phyloP scores from a whole-genome alignment of 1,284 basidiomycete genomes.

The Mycosarcoma mackinlayi region DNA sequence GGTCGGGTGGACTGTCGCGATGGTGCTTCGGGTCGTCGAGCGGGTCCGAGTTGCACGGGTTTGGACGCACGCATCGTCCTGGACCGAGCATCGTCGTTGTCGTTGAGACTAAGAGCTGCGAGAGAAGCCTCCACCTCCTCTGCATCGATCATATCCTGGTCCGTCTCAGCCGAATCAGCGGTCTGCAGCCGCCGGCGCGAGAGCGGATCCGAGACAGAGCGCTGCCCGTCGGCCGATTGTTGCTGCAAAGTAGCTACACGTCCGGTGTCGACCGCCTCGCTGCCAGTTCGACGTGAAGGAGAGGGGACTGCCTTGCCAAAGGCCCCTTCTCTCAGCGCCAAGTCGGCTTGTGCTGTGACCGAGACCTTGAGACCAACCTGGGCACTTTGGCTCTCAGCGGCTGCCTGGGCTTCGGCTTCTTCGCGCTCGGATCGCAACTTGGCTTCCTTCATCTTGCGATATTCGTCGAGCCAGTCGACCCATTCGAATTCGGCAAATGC shows the following conservation, averaged over 20 bases:
- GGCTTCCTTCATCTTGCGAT: conserved; percentile 73
- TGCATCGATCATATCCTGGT: conserved; percentile 38
- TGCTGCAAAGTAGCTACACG: conserved; percentile 35
- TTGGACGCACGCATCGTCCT: conserved; percentile 18
- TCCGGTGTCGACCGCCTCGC: conserved; percentile 28
- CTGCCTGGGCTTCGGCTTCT: conserved; percentile 43
- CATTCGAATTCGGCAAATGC: conserved; percentile 71
- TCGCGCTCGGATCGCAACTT: conserved; percentile 71
- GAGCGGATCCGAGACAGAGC: conserved; percentile 50
- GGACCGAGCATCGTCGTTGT: conserved; percentile 2
- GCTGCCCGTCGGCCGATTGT: conserved; percentile 34
- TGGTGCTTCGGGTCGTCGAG: conserved; percentile 27
- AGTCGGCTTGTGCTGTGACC: background rate
- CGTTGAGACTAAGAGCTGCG: conserved; percentile 33
- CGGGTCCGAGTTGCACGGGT: conserved; percentile 30
- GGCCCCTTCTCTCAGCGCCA: background rate
- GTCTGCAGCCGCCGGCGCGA: conserved; percentile 36
- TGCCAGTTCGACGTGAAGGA: conserved; percentile 22
- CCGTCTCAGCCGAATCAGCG: conserved; percentile 20
- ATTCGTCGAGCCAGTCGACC: conserved; percentile 75
- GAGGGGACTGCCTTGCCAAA: conserved; percentile 3
- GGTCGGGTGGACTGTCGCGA: conserved; percentile 23
- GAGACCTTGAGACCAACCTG: background rate
- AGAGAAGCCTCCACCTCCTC: conserved; percentile 41
- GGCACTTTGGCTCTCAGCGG: conserved; percentile 7